Evolutionary conservation across 257 asterid species (phyloP).

Genomic region (Gentiana dahurica): DNA sequence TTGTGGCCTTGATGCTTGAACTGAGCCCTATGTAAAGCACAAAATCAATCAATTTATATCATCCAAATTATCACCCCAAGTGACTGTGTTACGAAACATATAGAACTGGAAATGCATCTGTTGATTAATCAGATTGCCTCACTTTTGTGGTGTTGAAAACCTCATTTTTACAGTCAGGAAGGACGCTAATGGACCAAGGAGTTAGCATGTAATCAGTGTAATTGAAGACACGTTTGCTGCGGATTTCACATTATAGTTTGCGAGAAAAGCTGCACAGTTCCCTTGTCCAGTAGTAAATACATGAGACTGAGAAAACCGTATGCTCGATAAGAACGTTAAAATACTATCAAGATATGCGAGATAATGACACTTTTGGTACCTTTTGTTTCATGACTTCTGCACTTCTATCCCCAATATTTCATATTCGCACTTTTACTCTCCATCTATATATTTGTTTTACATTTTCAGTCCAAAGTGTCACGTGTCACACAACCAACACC

Average conservation of each 20-base stretch:
- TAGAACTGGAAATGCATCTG: background rate
- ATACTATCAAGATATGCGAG: background rate
- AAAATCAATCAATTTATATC: conserved; percentile 2
- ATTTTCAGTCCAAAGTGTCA: no score
- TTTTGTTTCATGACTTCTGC: no score
- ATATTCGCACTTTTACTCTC: no score
- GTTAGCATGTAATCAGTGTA: conserved; percentile 39
- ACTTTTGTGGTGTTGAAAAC: conserved; percentile 60
- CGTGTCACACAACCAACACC: no score
- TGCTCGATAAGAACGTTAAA: background rate
- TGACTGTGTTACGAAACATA: background rate
- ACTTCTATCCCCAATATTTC: no score
- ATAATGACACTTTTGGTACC: no score
- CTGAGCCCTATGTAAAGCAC: conserved; percentile 24
- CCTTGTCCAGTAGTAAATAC: conserved; percentile 38
- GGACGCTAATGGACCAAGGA: conserved; percentile 73
- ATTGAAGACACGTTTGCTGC: conserved; percentile 35
- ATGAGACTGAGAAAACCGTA: conserved; percentile 27
- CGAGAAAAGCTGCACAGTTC: conserved; percentile 52
- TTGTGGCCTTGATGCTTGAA: conserved; percentile 29
- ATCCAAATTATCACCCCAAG: background rate
- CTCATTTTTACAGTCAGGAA: conserved; percentile 56
- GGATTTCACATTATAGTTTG: conserved; percentile 37
- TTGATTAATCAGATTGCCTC: conserved; percentile 1
- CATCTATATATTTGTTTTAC: no score